Percentiles rank a stretch among this genome's conserved stretches.
Evolutionary conservation across 805 yeast species (phyloP).

Genomic region (Wickerhamiella kurtzmanii): DNA sequence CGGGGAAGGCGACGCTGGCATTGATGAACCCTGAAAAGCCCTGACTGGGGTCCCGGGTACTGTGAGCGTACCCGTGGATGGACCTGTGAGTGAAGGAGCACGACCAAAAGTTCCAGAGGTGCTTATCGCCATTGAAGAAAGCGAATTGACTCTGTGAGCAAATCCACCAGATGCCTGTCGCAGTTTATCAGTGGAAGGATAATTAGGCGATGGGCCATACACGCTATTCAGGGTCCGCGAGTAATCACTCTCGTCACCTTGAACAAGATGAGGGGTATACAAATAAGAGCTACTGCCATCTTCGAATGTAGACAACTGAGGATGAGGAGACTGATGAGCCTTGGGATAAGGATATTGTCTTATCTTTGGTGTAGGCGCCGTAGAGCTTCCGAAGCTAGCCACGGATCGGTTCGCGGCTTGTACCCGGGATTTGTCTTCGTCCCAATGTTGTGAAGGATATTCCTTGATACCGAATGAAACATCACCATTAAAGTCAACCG

Average conservation of each 20-base stretch:
- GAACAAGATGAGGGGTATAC: constrained; percentile 5
- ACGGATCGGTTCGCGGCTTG: not conserved
- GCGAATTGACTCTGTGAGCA: not conserved
- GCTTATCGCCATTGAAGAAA: not conserved
- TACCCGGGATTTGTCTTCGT: not conserved
- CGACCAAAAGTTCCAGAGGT: not conserved
- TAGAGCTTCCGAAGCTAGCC: not conserved
- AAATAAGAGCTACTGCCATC: constrained; percentile 1
- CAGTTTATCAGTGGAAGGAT: constrained; percentile 14
- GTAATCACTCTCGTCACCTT: not conserved
- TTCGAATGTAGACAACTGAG: not conserved
- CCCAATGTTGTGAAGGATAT: constrained; percentile 8
- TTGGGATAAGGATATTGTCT: too few species aligned
- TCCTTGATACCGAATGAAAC: constrained; percentile 8
- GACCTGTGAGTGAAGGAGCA: not conserved
- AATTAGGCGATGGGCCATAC: constrained; percentile 15
- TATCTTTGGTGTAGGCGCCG: not conserved
- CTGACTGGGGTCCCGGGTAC: not conserved
- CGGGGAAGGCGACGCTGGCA: not conserved
- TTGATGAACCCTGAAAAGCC: not conserved
- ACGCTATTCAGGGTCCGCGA: constrained; percentile 17
- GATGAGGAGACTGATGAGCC: too few species aligned
- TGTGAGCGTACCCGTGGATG: too few species aligned
- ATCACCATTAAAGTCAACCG: constrained; percentile 29
- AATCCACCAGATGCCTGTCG: constrained; percentile 6